phyloP scores from a whole-genome alignment of 2,329 filamentous ascomycete species.

The Aspergillus bombycis region DNA sequence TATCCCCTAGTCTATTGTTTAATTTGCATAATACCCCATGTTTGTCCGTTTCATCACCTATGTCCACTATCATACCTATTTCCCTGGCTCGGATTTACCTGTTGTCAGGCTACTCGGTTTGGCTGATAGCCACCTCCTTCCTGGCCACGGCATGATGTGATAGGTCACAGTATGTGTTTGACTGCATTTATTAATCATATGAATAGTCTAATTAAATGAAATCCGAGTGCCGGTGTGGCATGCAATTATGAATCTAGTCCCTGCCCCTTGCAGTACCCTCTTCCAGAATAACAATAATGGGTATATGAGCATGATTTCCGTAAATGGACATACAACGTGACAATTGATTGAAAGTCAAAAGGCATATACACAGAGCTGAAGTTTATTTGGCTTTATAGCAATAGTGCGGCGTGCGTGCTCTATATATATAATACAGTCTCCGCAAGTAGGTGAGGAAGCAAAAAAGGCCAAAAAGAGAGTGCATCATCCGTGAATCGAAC shows the following conservation, averaged over 20 bases:
- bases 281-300: neutral
- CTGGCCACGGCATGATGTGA: neutral
- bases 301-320: neutral
- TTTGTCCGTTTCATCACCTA: conserved; percentile 6
- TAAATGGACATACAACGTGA: no score
- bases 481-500: conserved; percentile 51
- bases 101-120: neutral
- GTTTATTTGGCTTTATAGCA: no score
- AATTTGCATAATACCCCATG: conserved; percentile 33
- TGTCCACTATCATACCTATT: neutral
- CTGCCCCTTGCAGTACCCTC: neutral
- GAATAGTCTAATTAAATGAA: neutral
- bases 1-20: conserved; percentile 16
- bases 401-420: no score
- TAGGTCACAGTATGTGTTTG: neutral
- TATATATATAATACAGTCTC: no score
- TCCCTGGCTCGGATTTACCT: neutral
- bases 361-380: no score
- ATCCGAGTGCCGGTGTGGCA: neutral
- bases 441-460: no score
- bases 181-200: neutral
- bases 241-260: neutral
- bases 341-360: no score
- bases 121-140: neutral
- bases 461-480: conserved; percentile 24